Base-by-base conservation (phyloP, 352 stramenopile genomes). In the Aphanomyces euteiches region DNA sequence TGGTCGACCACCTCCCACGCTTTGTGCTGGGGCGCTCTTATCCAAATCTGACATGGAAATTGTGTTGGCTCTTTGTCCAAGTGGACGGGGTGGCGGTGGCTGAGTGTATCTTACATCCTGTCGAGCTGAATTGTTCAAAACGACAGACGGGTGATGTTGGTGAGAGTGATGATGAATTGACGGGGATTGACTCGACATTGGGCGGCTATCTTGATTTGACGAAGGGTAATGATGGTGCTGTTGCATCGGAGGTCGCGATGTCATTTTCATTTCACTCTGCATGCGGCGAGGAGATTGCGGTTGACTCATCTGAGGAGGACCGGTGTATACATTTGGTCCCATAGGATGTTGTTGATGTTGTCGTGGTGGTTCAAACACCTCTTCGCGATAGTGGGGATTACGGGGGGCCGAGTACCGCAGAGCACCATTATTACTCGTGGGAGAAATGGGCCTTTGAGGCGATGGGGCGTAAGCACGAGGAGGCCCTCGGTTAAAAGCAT, bases 21-120 rank as follows among this genome's bases (percentile, higher is more conserved):
- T 50, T 12, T n/a, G 28, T 28, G 50, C 13, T 19, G 59, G 28
- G 3, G 59, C 15, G n/a, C 59, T 67, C 21, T 67, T 67, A 45
- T 67, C 59, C 59, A 67, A 19, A 36, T 67, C 59, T 28, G 59
- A 53, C 39, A 67, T 67, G 21, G 59, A 67, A 34, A 67, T 67
- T 45, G 56, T 36, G 21, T 66, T 67, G n/a, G 36, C 43, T 28
- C 59, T 28, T 28, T 28, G 59, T 38, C 21, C 57, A 43, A 40
- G 59, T 54, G 59, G 41, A 36, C 19, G 41, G 40, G 38, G 6
- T 13, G 56, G 19, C 15, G 19, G 5, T 67, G 59, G 41, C 43
- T 15, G 59, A 67, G 19, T 67, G 15, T 21, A 37, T 37, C 57
- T 28, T 58, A 19, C 15, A 58, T 36, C 15, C 15, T 58, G 57